These are phyloP conservation scores for Exophiala dermatitidis DNA, from an alignment of 2,329 filamentous ascomycete species.

Conservation along the genomic window DNA sequence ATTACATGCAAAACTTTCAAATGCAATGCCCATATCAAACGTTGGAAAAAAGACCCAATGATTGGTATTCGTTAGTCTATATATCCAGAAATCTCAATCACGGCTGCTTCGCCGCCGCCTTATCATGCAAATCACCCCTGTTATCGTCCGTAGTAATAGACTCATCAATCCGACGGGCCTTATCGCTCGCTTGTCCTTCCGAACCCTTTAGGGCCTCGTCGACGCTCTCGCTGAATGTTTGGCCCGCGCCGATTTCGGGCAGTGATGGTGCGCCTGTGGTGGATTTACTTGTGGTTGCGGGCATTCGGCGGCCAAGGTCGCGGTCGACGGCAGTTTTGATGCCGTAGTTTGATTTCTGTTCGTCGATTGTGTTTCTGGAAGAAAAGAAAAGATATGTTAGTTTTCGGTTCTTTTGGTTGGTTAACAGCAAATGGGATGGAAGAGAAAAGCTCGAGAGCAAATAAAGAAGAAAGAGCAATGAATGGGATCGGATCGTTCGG, in stretches of 20 bases:
- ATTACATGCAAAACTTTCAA: no score
- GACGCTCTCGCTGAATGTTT: conserved; percentile 4
- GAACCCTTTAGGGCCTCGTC: conserved; percentile 6
- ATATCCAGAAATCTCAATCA: neutral
- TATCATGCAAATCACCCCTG: conserved; percentile 1
- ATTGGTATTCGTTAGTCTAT: no score
- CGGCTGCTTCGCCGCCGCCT: conserved; percentile 3
- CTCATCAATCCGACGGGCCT: conserved; percentile 1
- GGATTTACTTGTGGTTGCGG: neutral
- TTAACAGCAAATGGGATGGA: no score
- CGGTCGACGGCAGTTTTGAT: neutral
- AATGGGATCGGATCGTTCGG: no score
- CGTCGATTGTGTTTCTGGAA: conserved; percentile 4
- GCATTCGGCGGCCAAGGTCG: neutral
- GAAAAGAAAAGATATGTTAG: neutral
- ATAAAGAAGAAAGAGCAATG: no score
- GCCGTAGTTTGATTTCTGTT: conserved; percentile 5
- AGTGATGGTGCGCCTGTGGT: neutral
- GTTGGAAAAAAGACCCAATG: no score
- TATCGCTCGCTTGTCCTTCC: conserved; percentile 1
- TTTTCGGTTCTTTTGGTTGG: no score
- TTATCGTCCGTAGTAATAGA: neutral
- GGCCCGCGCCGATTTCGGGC: conserved; percentile 3
- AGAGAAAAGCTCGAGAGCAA: no score
- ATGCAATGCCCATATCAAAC: no score